Evolutionary conservation across 495 filamentous ascomycete species (phyloP).

Genomic region (Hamigera avellanea): DNA sequence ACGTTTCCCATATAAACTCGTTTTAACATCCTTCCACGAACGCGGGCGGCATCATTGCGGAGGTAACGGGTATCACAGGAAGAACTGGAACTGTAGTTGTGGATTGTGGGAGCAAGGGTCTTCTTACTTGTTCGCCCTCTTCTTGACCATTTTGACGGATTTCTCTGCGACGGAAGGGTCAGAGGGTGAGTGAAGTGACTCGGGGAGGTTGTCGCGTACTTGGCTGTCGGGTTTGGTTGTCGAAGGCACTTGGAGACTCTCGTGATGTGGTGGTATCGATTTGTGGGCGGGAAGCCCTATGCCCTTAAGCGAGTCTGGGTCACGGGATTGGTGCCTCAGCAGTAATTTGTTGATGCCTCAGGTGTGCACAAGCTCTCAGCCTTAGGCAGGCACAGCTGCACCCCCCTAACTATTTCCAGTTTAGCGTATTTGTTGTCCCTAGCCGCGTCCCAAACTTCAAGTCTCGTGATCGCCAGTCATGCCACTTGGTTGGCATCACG

Average conservation of each 20-base stretch:
- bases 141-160: slow-evolving; percentile 97
- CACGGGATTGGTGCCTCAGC: slow-evolving; percentile 14
- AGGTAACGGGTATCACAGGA: too few species aligned
- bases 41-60: too few species aligned
- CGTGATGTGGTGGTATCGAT: slow-evolving; percentile 29
- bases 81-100: too few species aligned
- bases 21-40: too few species aligned
- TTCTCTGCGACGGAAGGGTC: slow-evolving; percentile 24
- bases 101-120: neutral
- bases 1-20: too few species aligned
- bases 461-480: too few species aligned
- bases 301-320: slow-evolving; percentile 32
- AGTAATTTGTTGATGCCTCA: slow-evolving; percentile 5
- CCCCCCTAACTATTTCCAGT: too few species aligned
- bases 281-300: slow-evolving; percentile 32
- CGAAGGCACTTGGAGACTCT: slow-evolving; percentile 17
- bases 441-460: too few species aligned
- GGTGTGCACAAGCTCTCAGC: slow-evolving; percentile 3
- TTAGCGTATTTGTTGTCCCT: too few species aligned
- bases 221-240: slow-evolving; percentile 37
- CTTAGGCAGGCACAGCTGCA: neutral
- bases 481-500: neutral
- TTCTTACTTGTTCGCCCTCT: slow-evolving; percentile 92
- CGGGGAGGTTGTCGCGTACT: slow-evolving; percentile 28
- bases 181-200: slow-evolving; percentile 14